Conservation (phyloP, 2,329 filamentous ascomycete genomes). For the Apiospora malaysiana region DNA sequence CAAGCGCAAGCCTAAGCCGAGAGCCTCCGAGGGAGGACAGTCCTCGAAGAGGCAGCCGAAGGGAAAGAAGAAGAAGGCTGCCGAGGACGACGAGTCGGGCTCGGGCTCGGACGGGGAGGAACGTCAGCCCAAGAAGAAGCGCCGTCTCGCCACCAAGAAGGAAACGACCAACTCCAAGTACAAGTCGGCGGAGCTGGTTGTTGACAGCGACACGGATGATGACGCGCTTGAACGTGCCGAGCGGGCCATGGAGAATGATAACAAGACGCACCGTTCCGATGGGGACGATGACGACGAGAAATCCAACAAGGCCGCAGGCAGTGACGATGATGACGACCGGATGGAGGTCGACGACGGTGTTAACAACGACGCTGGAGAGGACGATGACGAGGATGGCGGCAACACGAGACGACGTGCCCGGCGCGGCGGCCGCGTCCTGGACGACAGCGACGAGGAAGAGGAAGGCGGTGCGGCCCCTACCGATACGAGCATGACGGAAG, state of each 20-base stretch:
- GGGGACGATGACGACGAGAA: constrained; percentile 26
- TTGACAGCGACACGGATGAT: constrained; percentile 70
- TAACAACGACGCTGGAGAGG: constrained; percentile 51
- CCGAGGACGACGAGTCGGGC: constrained; percentile 53
- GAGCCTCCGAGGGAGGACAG: constrained; percentile 40
- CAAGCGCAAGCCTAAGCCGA: constrained; percentile 66
- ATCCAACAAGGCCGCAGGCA: constrained; percentile 31
- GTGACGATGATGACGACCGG: constrained; percentile 46
- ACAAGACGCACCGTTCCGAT: constrained; percentile 25
- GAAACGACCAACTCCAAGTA: constrained; percentile 67
- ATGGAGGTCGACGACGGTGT: constrained; percentile 59
- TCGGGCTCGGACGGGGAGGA: constrained; percentile 48
- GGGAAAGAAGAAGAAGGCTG: constrained; percentile 66
- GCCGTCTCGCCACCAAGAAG: constrained; percentile 55
- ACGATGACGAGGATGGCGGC: constrained; percentile 56
- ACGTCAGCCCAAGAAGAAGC: constrained; percentile 66
- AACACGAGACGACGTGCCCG: constrained; percentile 49
- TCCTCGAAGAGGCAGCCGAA: constrained; percentile 43
- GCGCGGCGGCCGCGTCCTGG: constrained; percentile 54
- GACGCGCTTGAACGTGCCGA: constrained; percentile 54
- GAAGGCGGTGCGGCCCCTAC: constrained; percentile 34
- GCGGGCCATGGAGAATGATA: constrained; percentile 43
- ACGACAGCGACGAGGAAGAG: constrained; percentile 61
- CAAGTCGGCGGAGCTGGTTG: constrained; percentile 85
- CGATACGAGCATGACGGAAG: constrained; percentile 43